These are phyloP conservation scores for Takakia lepidozioides DNA, from an alignment of 225 moss, liverwort and hornwort species.

Conservation along the genomic window DNA sequence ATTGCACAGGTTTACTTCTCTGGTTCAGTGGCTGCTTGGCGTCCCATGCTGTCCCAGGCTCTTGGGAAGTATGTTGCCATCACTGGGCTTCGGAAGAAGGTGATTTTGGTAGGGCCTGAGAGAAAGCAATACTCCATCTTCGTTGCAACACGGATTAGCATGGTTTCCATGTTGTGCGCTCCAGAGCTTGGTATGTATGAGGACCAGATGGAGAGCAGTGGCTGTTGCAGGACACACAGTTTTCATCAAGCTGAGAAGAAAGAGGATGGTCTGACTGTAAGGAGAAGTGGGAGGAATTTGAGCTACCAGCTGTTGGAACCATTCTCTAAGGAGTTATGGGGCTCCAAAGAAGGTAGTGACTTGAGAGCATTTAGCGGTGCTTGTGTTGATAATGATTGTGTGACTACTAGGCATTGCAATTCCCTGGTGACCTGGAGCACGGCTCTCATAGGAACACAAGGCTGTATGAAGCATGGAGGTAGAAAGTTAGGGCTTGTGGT, in stretches of 20 bases:
- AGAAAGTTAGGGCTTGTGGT: no score
- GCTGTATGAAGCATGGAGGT: no score
- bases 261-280: slow-evolving; percentile 8
- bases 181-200: slow-evolving; percentile 8
- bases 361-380: no score
- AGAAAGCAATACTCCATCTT: slow-evolving; percentile 23
- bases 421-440: no score
- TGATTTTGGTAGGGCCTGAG: slow-evolving; percentile 35
- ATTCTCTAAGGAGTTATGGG: no score
- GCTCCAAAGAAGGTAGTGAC: no score
- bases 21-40: slow-evolving; percentile 64
- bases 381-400: no score
- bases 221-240: slow-evolving; percentile 1
- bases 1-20: slow-evolving; percentile 48
- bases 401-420: no score
- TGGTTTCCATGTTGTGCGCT: slow-evolving; percentile 26
- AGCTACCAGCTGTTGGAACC: no score
- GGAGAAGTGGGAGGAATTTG: slow-evolving; percentile 10
- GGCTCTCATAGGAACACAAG: no score
- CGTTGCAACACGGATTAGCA: slow-evolving; percentile 50
- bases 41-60: slow-evolving; percentile 52
- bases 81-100: slow-evolving; percentile 55
- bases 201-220: slow-evolving; percentile 3
- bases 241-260: slow-evolving; percentile 1
- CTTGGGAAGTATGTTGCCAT: slow-evolving; percentile 50